Conservation (phyloP, 495 filamentous ascomycete genomes). For the Annulohypoxylon maeteangense region DNA sequence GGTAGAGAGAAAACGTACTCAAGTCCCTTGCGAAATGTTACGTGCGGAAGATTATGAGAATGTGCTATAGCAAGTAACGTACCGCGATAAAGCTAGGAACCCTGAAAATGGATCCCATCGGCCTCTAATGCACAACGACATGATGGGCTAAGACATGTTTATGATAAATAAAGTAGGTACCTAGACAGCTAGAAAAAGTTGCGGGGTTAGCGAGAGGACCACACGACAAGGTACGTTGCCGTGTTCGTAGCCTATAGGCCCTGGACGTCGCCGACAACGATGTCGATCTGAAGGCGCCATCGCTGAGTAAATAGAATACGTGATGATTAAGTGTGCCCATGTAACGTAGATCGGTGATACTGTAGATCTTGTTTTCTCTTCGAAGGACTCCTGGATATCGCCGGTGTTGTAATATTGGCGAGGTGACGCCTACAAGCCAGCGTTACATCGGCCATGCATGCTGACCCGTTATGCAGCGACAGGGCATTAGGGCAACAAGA, state of each 20-base stretch:
- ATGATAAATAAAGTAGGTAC: conserved; percentile 2
- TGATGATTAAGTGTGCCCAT: not conserved
- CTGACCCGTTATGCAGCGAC: conserved; percentile 3
- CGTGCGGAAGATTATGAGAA: not conserved
- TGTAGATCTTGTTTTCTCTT: not conserved
- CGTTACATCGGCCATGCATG: conserved; percentile 13
- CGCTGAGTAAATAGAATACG: not conserved
- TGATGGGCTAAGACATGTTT: not conserved
- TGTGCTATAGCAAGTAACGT: not conserved
- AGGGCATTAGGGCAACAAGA: not conserved
- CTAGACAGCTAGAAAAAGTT: too few relatives aligned
- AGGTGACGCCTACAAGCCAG: not conserved
- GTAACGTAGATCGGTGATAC: not conserved
- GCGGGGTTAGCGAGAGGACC: not conserved
- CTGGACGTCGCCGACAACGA: not conserved
- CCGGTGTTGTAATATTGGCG: not conserved
- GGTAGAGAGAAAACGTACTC: not conserved
- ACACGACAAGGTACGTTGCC: not conserved
- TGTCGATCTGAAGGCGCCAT: not conserved
- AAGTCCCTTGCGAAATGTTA: not conserved
- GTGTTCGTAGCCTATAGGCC: not conserved
- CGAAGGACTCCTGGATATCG: not conserved
- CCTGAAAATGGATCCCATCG: not conserved
- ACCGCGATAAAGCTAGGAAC: not conserved
- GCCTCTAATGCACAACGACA: not conserved